Conservation (phyloP, 352 stramenopile species). For the Peronospora farinosa region DNA sequence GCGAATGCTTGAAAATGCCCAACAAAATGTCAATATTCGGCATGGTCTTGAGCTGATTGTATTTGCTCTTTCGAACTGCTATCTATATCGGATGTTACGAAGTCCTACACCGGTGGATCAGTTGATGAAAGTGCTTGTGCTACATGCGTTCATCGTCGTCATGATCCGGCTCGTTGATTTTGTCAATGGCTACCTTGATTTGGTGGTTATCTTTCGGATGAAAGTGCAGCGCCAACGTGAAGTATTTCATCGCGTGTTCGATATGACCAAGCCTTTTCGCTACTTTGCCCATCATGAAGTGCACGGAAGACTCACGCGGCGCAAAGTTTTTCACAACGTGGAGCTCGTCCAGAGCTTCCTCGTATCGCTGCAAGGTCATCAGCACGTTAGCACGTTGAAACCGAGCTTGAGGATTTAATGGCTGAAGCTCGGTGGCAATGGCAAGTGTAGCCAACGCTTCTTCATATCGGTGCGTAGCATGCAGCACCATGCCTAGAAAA, state of each 20-base stretch:
- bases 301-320: constrained; percentile 93
- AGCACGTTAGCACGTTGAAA: constrained; percentile 95
- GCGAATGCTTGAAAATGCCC: constrained; percentile 4
- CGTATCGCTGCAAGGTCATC: constrained; percentile 86
- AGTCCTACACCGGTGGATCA: background rate
- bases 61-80: constrained; percentile 11
- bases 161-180: constrained; percentile 69
- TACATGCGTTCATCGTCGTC: constrained; percentile 52
- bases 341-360: constrained; percentile 91
- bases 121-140: constrained; percentile 3
- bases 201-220: constrained; percentile 96
- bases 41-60: background rate
- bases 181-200: constrained; percentile 94
- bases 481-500: constrained; percentile 93
- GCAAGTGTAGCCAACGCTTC: constrained; percentile 89
- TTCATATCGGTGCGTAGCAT: constrained; percentile 85
- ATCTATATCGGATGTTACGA: constrained; percentile 19
- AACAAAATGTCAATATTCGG: constrained; percentile 10
- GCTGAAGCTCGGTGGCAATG: constrained; percentile 86
- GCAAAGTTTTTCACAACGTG: constrained; percentile 89
- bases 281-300: constrained; percentile 96
- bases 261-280: constrained; percentile 77
- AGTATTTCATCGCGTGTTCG: constrained; percentile 93
- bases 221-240: constrained; percentile 94
- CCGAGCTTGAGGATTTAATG: constrained; percentile 88